These are phyloP conservation scores for Ustilago xerochloae DNA, from an alignment of 1,284 basidiomycete genomes.

Conservation along the genomic window DNA sequence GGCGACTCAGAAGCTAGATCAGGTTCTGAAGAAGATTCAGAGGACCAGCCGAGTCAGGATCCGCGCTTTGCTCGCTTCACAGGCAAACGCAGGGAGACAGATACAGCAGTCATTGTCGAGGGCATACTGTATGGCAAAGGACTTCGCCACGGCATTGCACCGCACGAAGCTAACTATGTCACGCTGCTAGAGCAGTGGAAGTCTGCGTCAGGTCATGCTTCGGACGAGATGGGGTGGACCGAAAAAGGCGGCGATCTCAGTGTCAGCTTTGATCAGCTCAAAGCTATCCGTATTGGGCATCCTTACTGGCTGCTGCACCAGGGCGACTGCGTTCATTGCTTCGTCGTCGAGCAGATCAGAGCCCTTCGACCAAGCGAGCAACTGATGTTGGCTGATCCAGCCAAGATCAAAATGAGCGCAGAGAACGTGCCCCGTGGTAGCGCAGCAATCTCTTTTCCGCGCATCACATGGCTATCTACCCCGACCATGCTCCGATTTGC, in stretches of 20 bases:
- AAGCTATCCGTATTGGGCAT: constrained; percentile 22
- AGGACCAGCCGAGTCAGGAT: constrained; percentile 7
- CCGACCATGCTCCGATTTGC: constrained; percentile 44
- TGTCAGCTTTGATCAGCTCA: constrained; percentile 23
- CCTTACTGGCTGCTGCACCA: constrained; percentile 50
- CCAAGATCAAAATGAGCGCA: neutral
- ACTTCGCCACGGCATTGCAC: constrained; percentile 14
- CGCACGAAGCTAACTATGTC: constrained; percentile 24
- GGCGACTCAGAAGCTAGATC: neutral
- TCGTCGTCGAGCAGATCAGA: constrained; percentile 38
- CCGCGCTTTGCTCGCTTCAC: constrained; percentile 25
- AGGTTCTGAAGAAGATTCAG: neutral
- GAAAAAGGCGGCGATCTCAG: constrained; percentile 19
- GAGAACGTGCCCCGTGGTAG: constrained; percentile 6
- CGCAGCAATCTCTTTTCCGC: constrained; percentile 17
- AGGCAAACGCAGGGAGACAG: constrained; percentile 28
- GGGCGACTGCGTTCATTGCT: constrained; percentile 41
- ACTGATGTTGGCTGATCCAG: neutral
- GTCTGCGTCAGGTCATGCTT: neutral
- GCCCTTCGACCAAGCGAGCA: constrained; percentile 36
- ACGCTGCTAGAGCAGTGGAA: constrained; percentile 24
- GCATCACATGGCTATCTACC: constrained; percentile 37
- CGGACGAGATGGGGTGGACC: constrained; percentile 7
- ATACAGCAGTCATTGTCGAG: constrained; percentile 32
- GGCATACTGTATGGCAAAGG: constrained; percentile 29